Conservation (phyloP, 2,329 filamentous ascomycete species). For the Botrytis galanthina region DNA sequence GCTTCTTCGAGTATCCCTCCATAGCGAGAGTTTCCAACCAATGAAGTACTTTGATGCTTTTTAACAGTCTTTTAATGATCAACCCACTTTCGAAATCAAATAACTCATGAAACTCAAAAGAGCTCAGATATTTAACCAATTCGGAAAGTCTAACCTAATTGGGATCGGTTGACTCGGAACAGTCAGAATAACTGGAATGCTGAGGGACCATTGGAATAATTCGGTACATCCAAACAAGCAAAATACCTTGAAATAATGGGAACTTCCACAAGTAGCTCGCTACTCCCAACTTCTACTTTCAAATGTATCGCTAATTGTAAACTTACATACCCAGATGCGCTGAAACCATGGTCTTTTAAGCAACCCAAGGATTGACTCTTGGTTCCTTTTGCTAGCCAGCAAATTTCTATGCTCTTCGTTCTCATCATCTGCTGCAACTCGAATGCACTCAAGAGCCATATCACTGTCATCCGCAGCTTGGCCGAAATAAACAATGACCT, state of each 20-base stretch:
- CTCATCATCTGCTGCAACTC: conserved; percentile 7
- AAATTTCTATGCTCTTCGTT: not conserved
- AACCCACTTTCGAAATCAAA: not conserved
- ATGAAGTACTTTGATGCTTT: not conserved
- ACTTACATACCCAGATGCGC: conserved; percentile 21
- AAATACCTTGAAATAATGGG: not conserved
- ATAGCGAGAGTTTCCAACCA: not conserved
- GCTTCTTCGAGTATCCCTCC: not conserved
- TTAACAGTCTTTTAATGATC: not conserved
- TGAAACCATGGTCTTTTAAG: conserved; percentile 21
- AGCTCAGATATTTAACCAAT: not conserved
- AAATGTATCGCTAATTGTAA: not conserved
- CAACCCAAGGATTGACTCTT: not conserved
- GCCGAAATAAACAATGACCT: conserved; percentile 26
- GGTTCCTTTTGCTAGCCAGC: not conserved
- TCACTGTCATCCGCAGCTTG: conserved; percentile 9
- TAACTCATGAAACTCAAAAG: rapidly evolving
- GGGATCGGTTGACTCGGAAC: not conserved
- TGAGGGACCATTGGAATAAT: not conserved
- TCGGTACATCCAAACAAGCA: not conserved
- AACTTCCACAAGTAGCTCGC: not conserved
- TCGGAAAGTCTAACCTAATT: not conserved
- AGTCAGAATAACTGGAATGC: not conserved
- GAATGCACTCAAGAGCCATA: conserved; percentile 17
- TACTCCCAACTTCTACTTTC: not conserved